Evolutionary conservation across 2,329 filamentous ascomycete genomes (phyloP).

Genomic region (Aureobasidium sp.): DNA sequence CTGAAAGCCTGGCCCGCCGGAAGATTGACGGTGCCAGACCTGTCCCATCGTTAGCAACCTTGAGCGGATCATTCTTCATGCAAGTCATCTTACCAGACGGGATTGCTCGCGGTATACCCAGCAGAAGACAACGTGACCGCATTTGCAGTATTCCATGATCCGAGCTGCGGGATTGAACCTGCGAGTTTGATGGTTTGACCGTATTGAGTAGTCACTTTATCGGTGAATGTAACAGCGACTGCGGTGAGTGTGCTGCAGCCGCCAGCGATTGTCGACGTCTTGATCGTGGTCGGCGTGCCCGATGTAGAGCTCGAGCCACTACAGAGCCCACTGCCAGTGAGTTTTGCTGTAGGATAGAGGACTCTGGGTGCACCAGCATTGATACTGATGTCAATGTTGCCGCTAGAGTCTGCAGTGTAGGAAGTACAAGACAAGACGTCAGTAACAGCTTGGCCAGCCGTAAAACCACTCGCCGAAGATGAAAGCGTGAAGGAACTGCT

Average conservation of each 20-base stretch:
- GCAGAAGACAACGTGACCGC: slow-evolving; percentile 51
- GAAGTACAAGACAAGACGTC: slow-evolving; percentile 42
- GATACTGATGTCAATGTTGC: slow-evolving; percentile 40
- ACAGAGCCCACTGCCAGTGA: slow-evolving; percentile 34
- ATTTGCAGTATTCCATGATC: slow-evolving; percentile 47
- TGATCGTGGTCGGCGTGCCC: not conserved
- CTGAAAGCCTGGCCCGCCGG: slow-evolving; percentile 46
- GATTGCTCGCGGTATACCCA: slow-evolving; percentile 51
- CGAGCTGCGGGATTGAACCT: slow-evolving; percentile 52
- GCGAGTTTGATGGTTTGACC: slow-evolving; percentile 60
- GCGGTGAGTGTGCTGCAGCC: slow-evolving; percentile 13
- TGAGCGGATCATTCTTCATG: not conserved
- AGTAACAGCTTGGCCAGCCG: slow-evolving; percentile 19
- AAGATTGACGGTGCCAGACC: slow-evolving; percentile 50
- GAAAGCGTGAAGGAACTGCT: slow-evolving; percentile 4
- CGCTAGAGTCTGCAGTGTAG: slow-evolving; percentile 37
- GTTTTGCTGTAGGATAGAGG: slow-evolving; percentile 32
- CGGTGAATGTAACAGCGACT: slow-evolving; percentile 53
- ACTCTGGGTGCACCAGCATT: slow-evolving; percentile 38
- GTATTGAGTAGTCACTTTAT: slow-evolving; percentile 47
- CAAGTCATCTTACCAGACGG: slow-evolving; percentile 20
- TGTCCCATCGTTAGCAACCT: slow-evolving; percentile 33
- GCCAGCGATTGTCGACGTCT: slow-evolving; percentile 1
- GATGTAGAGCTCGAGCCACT: not conserved
- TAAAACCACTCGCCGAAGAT: slow-evolving; percentile 24